Evolutionary conservation across 1,284 basidiomycete genomes (phyloP).

Genomic region (Schizopora paradoxa): DNA sequence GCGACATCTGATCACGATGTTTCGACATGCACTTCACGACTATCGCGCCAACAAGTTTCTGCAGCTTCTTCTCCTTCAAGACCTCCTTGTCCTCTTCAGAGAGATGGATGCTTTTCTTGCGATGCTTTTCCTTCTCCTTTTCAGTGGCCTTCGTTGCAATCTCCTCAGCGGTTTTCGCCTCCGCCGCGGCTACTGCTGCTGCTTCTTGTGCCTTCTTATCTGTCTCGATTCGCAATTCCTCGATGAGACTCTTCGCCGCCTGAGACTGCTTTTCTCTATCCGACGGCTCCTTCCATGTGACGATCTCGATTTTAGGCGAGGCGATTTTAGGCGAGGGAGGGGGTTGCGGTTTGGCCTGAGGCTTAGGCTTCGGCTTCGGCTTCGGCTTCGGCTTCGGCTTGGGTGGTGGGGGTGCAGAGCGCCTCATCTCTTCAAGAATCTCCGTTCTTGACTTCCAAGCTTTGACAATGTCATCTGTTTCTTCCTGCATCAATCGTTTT

Average conservation of each 20-base stretch:
- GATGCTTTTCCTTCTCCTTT: conserved; percentile 29
- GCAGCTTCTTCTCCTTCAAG: conserved; percentile 76
- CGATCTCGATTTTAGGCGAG: too few relatives aligned
- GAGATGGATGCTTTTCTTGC: conserved; percentile 25
- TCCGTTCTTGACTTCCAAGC: too few relatives aligned
- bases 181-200: conserved; percentile 29
- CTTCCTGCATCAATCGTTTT: too few relatives aligned
- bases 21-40: conserved; percentile 93
- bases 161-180: conserved; percentile 18
- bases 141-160: conserved; percentile 19
- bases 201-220: conserved; percentile 38
- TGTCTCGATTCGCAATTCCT: conserved; percentile 28
- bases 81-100: conserved; percentile 55
- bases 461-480: too few relatives aligned
- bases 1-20: conserved; percentile 75
- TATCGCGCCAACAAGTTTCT: conserved; percentile 82
- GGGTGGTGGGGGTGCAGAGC: background rate
- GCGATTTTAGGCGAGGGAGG: conserved; percentile 12
- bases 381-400: conserved; percentile 10
- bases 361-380: conserved; percentile 23
- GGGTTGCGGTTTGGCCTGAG: conserved; percentile 28
- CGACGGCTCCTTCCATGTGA: too few relatives aligned
- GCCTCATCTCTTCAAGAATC: conserved; percentile 15
- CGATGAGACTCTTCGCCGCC: conserved; percentile 2
- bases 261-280: conserved; percentile 5